Conservation (phyloP, 2,329 filamentous ascomycete genomes). For the Biscogniauxia marginata region DNA sequence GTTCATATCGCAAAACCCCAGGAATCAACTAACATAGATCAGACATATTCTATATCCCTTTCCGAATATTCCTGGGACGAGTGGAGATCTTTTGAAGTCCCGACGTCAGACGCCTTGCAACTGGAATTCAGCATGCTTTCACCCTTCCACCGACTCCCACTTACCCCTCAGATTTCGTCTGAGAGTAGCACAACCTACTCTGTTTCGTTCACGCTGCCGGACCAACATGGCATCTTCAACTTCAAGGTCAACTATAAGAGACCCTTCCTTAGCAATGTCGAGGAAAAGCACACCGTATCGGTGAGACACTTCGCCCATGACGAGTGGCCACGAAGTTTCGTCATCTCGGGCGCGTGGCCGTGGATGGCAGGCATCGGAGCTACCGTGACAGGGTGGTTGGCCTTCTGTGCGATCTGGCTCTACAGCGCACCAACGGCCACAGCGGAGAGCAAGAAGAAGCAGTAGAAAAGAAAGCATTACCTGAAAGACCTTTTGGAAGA, state of each 20-base stretch:
- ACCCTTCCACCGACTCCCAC: conserved; percentile 85
- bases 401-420: conserved; percentile 85
- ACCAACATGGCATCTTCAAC: conserved; percentile 99
- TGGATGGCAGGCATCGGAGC: conserved; percentile 88
- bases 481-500: background rate
- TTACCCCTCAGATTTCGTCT: conserved; percentile 56
- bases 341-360: conserved; percentile 88
- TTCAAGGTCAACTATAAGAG: conserved; percentile 97
- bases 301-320: conserved; percentile 96
- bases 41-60: conserved; percentile 85
- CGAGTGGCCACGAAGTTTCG: conserved; percentile 89
- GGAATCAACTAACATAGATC: conserved; percentile 23
- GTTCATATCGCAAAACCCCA: background rate
- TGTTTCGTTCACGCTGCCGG: conserved; percentile 76
- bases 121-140: conserved; percentile 99
- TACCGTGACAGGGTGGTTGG: conserved; percentile 80
- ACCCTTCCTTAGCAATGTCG: conserved; percentile 82
- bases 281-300: conserved; percentile 93
- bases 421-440: conserved; percentile 54
- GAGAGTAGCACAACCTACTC: conserved; percentile 74
- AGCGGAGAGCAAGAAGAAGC: conserved; percentile 30
- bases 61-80: conserved; percentile 79
- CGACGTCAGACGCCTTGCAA: conserved; percentile 72
- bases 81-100: conserved; percentile 71
- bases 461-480: conserved; percentile 15